Evolutionary conservation across 768 basidiomycete genomes (phyloP).

Genomic region (Royoungia palumana): DNA sequence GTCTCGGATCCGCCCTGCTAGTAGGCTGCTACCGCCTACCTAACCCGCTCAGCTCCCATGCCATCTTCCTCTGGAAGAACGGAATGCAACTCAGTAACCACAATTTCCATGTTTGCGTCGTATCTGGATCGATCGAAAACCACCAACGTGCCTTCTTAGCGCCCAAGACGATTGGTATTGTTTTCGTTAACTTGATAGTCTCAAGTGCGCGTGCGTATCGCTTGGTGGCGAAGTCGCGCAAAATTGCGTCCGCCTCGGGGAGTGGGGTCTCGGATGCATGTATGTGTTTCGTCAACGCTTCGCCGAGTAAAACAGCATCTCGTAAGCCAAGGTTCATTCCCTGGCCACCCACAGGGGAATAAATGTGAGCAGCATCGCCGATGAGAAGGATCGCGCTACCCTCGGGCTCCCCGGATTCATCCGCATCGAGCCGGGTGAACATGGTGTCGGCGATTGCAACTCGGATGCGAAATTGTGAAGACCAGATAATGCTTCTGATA

Average conservation of each 20-base stretch:
- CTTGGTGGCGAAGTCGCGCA: slow-evolving; percentile 35
- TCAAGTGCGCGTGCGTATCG: slow-evolving; percentile 40
- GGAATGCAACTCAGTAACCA: slow-evolving; percentile 21
- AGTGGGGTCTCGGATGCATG: slow-evolving; percentile 10
- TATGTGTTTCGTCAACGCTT: slow-evolving; percentile 38
- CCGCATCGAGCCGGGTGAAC: background rate
- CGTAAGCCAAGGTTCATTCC: slow-evolving; percentile 59
- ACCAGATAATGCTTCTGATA: slow-evolving; percentile 43
- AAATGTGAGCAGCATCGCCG: slow-evolving; percentile 52
- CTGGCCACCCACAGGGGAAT: slow-evolving; percentile 54
- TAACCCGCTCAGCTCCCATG: slow-evolving; percentile 28
- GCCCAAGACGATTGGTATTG: slow-evolving; percentile 24
- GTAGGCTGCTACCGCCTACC: too few species aligned
- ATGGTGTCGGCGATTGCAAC: slow-evolving; percentile 41
- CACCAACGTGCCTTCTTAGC: slow-evolving; percentile 21
- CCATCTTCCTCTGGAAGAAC: slow-evolving; percentile 15
- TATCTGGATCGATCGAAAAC: slow-evolving; percentile 27
- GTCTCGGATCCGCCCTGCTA: too few species aligned
- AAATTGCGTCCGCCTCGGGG: slow-evolving; percentile 29
- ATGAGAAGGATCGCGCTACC: slow-evolving; percentile 30
- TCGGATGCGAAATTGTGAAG: slow-evolving; percentile 46
- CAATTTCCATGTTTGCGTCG: slow-evolving; percentile 28
- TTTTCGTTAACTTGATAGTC: slow-evolving; percentile 42
- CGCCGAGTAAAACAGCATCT: slow-evolving; percentile 47
- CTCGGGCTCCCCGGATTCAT: background rate